Percentiles rank a stretch among this genome's conserved stretches.
phyloP scores from a whole-genome alignment of 169 alveolate genomes.

The Cystoisospora suis region DNA sequence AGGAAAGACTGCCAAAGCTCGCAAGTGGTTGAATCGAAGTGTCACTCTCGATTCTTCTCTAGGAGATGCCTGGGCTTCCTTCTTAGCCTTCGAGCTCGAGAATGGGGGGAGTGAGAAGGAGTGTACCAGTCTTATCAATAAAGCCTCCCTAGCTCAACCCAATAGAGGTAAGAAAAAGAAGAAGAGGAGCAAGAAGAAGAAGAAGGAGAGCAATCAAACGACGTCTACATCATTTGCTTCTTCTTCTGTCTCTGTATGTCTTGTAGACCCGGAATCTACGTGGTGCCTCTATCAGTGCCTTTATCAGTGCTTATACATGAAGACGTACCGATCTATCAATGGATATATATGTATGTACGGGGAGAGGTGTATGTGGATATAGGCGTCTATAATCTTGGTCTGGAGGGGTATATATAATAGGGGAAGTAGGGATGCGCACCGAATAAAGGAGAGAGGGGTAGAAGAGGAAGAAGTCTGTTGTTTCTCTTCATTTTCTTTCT shows the following conservation, averaged over 20 bases:
- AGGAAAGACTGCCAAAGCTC: conserved; percentile 90
- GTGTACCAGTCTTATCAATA: conserved; percentile 77
- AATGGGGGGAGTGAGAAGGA: conserved; percentile 77
- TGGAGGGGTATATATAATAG: too few relatives aligned
- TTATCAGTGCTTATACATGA: background rate
- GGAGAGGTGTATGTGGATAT: background rate
- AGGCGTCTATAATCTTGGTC: background rate
- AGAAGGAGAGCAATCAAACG: too few relatives aligned
- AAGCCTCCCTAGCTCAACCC: conserved; percentile 83
- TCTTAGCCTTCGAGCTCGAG: conserved; percentile 90
- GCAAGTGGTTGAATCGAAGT: conserved; percentile 95
- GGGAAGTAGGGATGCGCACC: too few relatives aligned
- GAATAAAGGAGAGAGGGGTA: too few relatives aligned
- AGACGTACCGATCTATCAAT: background rate
- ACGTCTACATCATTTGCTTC: too few relatives aligned
- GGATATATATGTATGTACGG: background rate
- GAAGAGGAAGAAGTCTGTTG: too few relatives aligned
- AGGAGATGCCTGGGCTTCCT: conserved; percentile 97
- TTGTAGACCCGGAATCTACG: too few relatives aligned
- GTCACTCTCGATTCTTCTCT: conserved; percentile 86
- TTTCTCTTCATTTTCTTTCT: too few relatives aligned
- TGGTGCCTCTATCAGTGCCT: background rate
- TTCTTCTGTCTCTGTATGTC: too few relatives aligned
- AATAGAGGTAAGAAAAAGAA: conserved; percentile 76
- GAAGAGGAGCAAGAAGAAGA: too few relatives aligned